Percentiles rank a stretch among this genome's conserved stretches.
Evolutionary conservation across 352 stramenopile genomes (phyloP).

Genomic region (Globisporangium perplexum): DNA sequence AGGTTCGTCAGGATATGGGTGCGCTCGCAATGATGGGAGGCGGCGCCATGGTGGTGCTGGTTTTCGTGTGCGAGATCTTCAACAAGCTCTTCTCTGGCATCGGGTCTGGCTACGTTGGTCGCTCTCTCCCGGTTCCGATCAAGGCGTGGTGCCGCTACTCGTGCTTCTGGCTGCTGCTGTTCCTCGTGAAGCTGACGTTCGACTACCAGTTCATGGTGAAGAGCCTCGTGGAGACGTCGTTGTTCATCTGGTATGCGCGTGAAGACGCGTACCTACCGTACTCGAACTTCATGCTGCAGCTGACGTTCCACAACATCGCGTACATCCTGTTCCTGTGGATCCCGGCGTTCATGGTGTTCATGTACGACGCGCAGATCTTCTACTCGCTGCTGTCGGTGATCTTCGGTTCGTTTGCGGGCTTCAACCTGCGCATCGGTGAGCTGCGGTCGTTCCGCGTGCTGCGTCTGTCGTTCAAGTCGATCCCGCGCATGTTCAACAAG

Average conservation of each 20-base stretch:
- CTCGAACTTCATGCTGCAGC: constrained; percentile 80
- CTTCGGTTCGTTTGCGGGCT: constrained; percentile 74
- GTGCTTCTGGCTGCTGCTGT: constrained; percentile 81
- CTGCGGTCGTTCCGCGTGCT: constrained; percentile 81
- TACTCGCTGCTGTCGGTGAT: constrained; percentile 77
- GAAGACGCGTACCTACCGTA: constrained; percentile 67
- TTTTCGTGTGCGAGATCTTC: constrained; percentile 57
- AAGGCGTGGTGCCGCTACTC: constrained; percentile 66
- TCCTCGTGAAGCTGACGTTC: constrained; percentile 71
- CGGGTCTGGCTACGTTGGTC: constrained; percentile 65
- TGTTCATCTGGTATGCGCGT: constrained; percentile 84
- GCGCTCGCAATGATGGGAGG: constrained; percentile 57
- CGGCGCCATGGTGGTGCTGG: constrained; percentile 32
- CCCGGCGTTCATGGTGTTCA: constrained; percentile 76
- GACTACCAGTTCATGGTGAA: constrained; percentile 88
- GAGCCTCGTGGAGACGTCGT: constrained; percentile 71
- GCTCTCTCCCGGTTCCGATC: constrained; percentile 67
- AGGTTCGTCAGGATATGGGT: constrained; percentile 48
- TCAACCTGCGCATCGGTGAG: constrained; percentile 83
- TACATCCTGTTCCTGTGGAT: constrained; percentile 85
- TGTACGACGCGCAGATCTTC: constrained; percentile 87
- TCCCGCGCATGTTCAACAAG: constrained; percentile 84
- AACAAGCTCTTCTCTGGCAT: constrained; percentile 72
- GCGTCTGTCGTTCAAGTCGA: constrained; percentile 81
- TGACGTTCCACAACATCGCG: constrained; percentile 81